Evolutionary conservation across 179 eudicot species (phyloP).

Genomic region (Kewa caespitosa): DNA sequence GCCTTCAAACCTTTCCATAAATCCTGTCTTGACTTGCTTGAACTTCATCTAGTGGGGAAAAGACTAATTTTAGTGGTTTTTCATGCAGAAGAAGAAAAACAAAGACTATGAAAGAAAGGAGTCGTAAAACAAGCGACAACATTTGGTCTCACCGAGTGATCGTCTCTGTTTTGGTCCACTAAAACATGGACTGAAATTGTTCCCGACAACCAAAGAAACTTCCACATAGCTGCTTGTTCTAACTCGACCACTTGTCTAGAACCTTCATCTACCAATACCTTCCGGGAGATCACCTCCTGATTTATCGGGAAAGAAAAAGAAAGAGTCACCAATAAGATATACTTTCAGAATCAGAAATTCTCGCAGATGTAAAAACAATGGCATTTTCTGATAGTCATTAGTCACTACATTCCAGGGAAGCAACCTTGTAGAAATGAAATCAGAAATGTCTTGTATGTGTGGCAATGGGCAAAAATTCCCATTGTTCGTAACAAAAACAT

Average conservation of each 20-base stretch:
- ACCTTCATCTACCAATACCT: slow-evolving; percentile 82
- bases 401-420: neutral
- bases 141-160: slow-evolving; percentile 57
- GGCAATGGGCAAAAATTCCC: neutral
- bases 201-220: slow-evolving; percentile 98
- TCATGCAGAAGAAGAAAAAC: neutral
- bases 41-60: slow-evolving; percentile 66
- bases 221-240: slow-evolving; percentile 98
- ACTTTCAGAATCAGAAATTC: neutral
- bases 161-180: slow-evolving; percentile 89
- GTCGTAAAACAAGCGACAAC: neutral
- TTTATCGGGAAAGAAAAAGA: slow-evolving; percentile 6
- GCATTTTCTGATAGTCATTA: no score
- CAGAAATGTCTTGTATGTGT: neutral
- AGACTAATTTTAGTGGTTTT: neutral
- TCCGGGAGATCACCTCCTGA: slow-evolving; percentile 90
- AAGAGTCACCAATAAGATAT: neutral
- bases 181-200: slow-evolving; percentile 87
- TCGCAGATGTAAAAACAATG: neutral
- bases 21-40: slow-evolving; percentile 84
- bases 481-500: neutral
- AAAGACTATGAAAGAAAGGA: neutral
- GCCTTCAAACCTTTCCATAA: slow-evolving; percentile 94
- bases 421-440: neutral
- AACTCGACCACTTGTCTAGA: slow-evolving; percentile 86